These are phyloP conservation scores for Pyropia haitanensis DNA, from an alignment of 23 red algal species.

Conservation along the genomic window DNA sequence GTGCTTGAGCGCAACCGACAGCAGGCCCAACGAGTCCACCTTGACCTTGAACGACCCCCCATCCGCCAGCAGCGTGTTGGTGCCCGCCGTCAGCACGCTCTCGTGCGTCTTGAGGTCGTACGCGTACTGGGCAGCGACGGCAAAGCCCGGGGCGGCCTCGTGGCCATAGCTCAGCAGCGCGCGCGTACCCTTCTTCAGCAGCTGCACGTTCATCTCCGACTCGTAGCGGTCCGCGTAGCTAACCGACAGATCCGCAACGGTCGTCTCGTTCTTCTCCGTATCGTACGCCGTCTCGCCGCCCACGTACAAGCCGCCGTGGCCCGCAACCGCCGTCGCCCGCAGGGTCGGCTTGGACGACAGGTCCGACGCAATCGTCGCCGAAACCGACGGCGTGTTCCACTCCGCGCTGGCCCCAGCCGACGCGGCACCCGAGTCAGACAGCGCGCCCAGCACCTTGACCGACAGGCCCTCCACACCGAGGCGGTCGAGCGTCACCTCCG, in stretches of 20 bases:
- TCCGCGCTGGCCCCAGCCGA: slow-evolving; percentile 36
- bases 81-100: slow-evolving; percentile 58
- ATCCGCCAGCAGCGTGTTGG: slow-evolving; percentile 51
- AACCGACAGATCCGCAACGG: slow-evolving; percentile 18
- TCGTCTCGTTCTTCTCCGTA: slow-evolving; percentile 43
- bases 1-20: slow-evolving; percentile 64
- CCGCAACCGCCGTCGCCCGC: slow-evolving; percentile 33
- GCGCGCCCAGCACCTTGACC: slow-evolving; percentile 32
- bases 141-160: slow-evolving; percentile 37
- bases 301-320: slow-evolving; percentile 48
- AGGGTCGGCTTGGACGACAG: slow-evolving; percentile 22
- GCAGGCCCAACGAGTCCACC: slow-evolving; percentile 49
- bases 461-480: slow-evolving; percentile 65
- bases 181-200: slow-evolving; percentile 37
- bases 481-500: slow-evolving; percentile 55
- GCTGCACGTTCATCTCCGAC: slow-evolving; percentile 39
- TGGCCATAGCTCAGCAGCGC: slow-evolving; percentile 73
- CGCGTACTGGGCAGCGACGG: slow-evolving; percentile 70
- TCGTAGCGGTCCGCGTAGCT: slow-evolving; percentile 70
- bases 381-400: slow-evolving; percentile 37
- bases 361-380: slow-evolving; percentile 33
- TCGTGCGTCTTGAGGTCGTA: slow-evolving; percentile 30
- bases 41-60: slow-evolving; percentile 65
- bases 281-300: slow-evolving; percentile 45
- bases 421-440: slow-evolving; percentile 19